Percentiles rank a stretch among this genome's conserved stretches.
phyloP scores from a whole-genome alignment of 371 early-diverging fungal genomes.

The Apophysomyces trapeziformis region DNA sequence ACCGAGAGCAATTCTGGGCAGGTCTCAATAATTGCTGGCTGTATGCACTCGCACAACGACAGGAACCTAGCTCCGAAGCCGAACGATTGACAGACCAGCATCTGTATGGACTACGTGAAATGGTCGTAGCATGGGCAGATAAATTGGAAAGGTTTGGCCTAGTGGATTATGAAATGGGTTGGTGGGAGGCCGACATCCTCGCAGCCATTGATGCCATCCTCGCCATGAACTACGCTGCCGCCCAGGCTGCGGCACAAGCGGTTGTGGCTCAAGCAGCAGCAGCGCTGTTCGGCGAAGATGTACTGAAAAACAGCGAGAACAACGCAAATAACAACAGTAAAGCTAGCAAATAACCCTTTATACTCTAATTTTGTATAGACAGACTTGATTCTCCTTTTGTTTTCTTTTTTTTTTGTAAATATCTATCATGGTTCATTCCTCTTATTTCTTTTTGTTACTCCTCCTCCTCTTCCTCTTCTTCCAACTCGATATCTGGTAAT shows the following conservation, averaged over 20 bases:
- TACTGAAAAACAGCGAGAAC: constrained; percentile 15
- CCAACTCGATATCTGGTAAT: constrained; percentile 67
- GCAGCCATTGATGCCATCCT: constrained; percentile 70
- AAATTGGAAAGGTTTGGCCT: constrained; percentile 77
- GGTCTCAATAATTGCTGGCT: constrained; percentile 84
- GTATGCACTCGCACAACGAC: constrained; percentile 70
- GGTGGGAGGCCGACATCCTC: constrained; percentile 82
- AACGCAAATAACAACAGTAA: neutral
- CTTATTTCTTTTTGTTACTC: constrained; percentile 19
- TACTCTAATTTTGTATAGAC: constrained; percentile 18
- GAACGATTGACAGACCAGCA: constrained; percentile 65
- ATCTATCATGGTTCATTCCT: constrained; percentile 14
- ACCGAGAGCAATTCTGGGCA: constrained; percentile 77
- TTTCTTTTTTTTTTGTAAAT: constrained; percentile 4
- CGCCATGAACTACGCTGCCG: constrained; percentile 54
- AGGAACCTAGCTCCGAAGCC: constrained; percentile 58
- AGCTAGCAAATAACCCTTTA: constrained; percentile 4
- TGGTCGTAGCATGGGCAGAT: constrained; percentile 76
- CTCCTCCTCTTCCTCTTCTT: constrained; percentile 50
- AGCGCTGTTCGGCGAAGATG: constrained; percentile 49
- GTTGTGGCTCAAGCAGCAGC: constrained; percentile 54
- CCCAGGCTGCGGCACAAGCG: constrained; percentile 52
- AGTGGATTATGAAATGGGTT: constrained; percentile 87
- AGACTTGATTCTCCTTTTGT: neutral
- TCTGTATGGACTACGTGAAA: constrained; percentile 64